Evolutionary conservation across 2,329 filamentous ascomycete species (phyloP), one percentile per base, ranked within the genome.

Genomic region (Ophiosphaerella korrae): DNA sequence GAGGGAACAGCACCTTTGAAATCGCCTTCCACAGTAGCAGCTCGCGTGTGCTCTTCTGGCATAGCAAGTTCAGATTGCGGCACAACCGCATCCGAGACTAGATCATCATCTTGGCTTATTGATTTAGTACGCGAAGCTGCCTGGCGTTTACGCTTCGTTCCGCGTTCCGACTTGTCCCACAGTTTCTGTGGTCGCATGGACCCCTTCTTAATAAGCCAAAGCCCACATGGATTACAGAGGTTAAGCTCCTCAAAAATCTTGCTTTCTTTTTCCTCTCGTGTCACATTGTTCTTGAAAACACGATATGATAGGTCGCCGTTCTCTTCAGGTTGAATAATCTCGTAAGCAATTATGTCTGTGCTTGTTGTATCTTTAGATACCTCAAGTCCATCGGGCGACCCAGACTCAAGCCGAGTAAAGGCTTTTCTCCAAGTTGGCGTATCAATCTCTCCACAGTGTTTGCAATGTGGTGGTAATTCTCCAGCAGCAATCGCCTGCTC

Each of bases 361-460:
- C 92, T 84, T 42, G 83, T 82, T 1, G 88, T 86, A 18, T 62
- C 57, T 33, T 52, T 58, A 0, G 87, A 89, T 46, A 88, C 85
- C 51, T 90, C 85, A 40, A 89, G 81, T 52, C 87, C 84, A 3
- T 83, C 81, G 0, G 91, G 90, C 29, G 82, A 81, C 1, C 90
- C 92, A 13, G 84, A 78, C 39, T 87, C 81, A 7, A 89, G 81
- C 65, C 91, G 90, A n/a, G 86, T 86, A 82, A 88, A 97, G 11
- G 94, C 90, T 67, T 93, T 94, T 53, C 94, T 87, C 94, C 94
- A 99, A 0, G 93, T 97, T 0, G 93, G 90, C 0, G 94, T 99
- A 64, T 97, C 90, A 50, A 99, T 96, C 6, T 92, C 89, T 5
- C 94, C 94, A 64, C 94, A 99, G 64, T 97, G 96, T 57, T 84